Conservation (phyloP, 2,329 filamentous ascomycete species). For the Pseudogymnoascus sp. region DNA sequence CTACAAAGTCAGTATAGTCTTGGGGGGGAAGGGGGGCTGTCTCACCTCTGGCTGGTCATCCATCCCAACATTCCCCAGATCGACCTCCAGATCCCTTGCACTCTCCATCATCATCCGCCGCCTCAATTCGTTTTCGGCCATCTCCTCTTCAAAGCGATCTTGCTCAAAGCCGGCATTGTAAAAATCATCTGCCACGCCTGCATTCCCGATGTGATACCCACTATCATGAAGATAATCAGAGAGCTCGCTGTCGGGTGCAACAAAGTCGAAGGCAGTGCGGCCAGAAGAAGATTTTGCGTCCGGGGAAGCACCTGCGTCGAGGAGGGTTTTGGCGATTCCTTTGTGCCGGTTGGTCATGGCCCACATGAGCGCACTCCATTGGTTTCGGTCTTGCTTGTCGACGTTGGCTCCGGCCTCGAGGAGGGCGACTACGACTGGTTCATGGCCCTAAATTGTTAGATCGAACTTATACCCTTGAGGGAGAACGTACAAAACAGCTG, state of each 20-base stretch:
- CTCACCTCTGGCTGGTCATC: constrained; percentile 88
- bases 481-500: constrained; percentile 75
- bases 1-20: constrained; percentile 33
- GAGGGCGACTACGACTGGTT: constrained; percentile 74
- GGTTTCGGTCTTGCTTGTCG: constrained; percentile 88
- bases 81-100: constrained; percentile 90
- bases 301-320: constrained; percentile 90
- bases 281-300: constrained; percentile 93
- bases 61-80: constrained; percentile 88
- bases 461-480: constrained; percentile 10
- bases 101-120: constrained; percentile 99
- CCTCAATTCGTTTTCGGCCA: constrained; percentile 93
- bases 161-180: constrained; percentile 89
- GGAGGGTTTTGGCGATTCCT: constrained; percentile 80
- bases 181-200: constrained; percentile 77
- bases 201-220: constrained; percentile 80
- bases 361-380: constrained; percentile 99
- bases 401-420: constrained; percentile 81
- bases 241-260: constrained; percentile 91
- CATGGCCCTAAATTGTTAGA: constrained; percentile 57
- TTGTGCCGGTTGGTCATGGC: constrained; percentile 99
- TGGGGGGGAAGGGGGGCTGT: constrained; percentile 13
- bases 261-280: constrained; percentile 90
- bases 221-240: constrained; percentile 92
- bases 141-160: constrained; percentile 91